phyloP scores from a whole-genome alignment of 163 green algal genomes.

The Chloroidium sp. region DNA sequence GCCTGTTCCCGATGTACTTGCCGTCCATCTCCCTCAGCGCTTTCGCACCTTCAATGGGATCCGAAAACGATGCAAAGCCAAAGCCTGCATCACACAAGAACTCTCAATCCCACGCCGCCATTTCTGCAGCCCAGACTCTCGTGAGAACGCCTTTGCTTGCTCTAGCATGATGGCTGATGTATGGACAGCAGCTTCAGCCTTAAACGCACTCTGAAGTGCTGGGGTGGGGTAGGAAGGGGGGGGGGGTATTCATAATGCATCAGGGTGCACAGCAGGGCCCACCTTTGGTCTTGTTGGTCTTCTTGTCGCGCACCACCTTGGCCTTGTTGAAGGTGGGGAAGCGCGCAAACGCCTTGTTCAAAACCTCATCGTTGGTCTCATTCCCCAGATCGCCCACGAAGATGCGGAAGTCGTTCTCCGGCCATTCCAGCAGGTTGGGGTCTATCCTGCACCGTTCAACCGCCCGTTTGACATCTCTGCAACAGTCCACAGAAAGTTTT shows the following conservation, averaged over 20 bases:
- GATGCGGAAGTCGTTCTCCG: constrained; percentile 89
- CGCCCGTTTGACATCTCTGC: background rate
- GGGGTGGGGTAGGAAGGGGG: too few relatives aligned
- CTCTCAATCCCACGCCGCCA: background rate
- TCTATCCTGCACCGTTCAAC: constrained; percentile 28
- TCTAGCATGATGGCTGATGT: too few relatives aligned
- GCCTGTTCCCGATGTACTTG: constrained; percentile 90
- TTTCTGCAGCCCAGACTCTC: too few relatives aligned
- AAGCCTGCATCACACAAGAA: constrained; percentile 43
- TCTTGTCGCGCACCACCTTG: constrained; percentile 70
- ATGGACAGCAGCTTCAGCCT: too few relatives aligned
- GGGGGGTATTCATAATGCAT: too few relatives aligned
- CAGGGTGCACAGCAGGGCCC: background rate
- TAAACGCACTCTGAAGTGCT: background rate
- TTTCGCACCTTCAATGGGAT: constrained; percentile 67
- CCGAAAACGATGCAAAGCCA: constrained; percentile 85
- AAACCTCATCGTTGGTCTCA: constrained; percentile 83
- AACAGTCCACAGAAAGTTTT: background rate
- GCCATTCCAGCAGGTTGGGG: constrained; percentile 77
- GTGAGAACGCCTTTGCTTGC: too few relatives aligned
- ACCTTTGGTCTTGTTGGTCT: constrained; percentile 79
- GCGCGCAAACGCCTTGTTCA: constrained; percentile 78
- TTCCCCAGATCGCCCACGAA: constrained; percentile 96
- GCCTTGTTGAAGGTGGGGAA: constrained; percentile 83
- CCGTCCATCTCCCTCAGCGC: constrained; percentile 86